These are phyloP conservation scores for Ceriops decandra DNA, from an alignment of 345 rosid species.

Conservation along the genomic window DNA sequence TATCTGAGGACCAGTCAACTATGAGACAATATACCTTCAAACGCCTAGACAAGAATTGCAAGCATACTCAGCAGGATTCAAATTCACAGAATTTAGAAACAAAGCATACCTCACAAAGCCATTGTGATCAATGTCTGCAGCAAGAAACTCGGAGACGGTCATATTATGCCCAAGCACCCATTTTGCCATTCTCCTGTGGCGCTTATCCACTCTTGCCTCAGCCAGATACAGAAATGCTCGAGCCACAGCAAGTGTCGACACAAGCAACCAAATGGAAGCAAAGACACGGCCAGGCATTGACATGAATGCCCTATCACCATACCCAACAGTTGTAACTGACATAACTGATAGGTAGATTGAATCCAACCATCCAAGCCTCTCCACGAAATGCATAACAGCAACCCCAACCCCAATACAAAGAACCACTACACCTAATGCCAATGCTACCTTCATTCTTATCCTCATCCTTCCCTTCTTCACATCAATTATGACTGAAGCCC, in stretches of 20 bases:
- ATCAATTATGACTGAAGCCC: constrained; percentile 62
- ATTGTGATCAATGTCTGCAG: constrained; percentile 79
- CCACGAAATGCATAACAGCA: constrained; percentile 73
- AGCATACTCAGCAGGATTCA: not conserved
- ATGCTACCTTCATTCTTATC: constrained; percentile 87
- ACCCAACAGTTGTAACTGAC: constrained; percentile 95
- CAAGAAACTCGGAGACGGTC: constrained; percentile 82
- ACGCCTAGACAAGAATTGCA: not conserved
- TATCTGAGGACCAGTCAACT: too few relatives aligned
- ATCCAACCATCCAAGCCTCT: constrained; percentile 76
- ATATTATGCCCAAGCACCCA: constrained; percentile 75
- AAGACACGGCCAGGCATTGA: constrained; percentile 67
- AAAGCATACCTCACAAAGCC: constrained; percentile 70
- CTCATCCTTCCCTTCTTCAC: constrained; percentile 93
- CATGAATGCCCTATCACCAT: constrained; percentile 71
- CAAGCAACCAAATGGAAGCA: constrained; percentile 85
- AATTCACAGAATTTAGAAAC: not conserved
- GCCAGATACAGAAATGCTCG: constrained; percentile 75
- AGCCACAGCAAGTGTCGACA: constrained; percentile 86
- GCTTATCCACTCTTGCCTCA: constrained; percentile 85
- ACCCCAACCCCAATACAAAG: constrained; percentile 80
- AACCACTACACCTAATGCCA: constrained; percentile 83
- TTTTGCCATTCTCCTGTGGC: constrained; percentile 70
- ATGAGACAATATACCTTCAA: not conserved
- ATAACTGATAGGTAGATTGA: constrained; percentile 85